phyloP scores from a whole-genome alignment of 306 rosid genomes.

The Trichosanthes cucumerina region DNA sequence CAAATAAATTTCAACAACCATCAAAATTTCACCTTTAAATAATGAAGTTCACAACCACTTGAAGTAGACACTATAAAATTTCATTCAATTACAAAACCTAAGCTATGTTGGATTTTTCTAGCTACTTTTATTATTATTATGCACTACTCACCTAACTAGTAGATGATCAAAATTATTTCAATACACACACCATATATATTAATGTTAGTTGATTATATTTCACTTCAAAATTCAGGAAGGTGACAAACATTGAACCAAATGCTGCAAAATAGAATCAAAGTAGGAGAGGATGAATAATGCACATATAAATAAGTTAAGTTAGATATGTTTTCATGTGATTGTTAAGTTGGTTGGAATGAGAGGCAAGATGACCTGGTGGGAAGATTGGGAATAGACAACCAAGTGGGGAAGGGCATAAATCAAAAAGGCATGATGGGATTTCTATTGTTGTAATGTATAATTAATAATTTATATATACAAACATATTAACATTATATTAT shows the following conservation, averaged over 20 bases:
- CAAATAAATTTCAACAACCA: not conserved
- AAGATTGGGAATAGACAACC: not conserved
- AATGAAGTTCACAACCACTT: not conserved
- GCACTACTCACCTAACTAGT: not conserved
- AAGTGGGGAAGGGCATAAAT: not conserved
- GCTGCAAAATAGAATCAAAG: not conserved
- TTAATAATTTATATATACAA: not conserved
- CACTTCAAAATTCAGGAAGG: not conserved
- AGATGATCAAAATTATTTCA: not conserved
- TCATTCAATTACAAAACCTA: not conserved
- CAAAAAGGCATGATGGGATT: not conserved
- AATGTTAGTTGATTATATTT: not conserved
- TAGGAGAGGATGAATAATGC: not conserved
- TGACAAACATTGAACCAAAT: not conserved
- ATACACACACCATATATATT: not conserved
- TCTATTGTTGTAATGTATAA: not conserved
- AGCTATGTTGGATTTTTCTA: not conserved
- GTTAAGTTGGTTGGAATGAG: not conserved
- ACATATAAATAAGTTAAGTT: not conserved
- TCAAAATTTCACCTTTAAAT: not conserved
- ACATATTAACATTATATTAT: not conserved
- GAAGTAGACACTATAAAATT: not conserved
- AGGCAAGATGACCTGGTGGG: slow-evolving; percentile 1
- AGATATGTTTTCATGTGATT: not conserved
- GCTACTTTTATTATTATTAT: not conserved